These are phyloP conservation scores for Hanseniaspora guilliermondii DNA, from an alignment of 805 yeast species.

Conservation along the genomic window DNA sequence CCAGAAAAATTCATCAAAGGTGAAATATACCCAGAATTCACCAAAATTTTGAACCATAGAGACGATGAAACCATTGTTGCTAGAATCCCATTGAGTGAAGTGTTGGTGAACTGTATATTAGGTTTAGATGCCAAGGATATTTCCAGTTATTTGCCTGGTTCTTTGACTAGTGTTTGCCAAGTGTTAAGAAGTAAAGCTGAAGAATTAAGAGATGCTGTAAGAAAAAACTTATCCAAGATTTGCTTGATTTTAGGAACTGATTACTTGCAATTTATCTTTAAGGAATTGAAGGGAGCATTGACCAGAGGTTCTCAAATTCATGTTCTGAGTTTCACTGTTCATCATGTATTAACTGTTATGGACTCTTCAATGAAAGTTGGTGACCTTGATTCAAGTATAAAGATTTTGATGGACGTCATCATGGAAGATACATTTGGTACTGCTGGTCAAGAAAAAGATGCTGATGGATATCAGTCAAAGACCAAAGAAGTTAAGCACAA, in stretches of 20 bases:
- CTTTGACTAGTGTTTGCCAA: constrained; percentile 77
- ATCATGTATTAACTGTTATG: constrained; percentile 51
- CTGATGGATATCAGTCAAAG: constrained; percentile 73
- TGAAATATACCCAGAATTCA: constrained; percentile 51
- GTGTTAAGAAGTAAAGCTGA: constrained; percentile 74
- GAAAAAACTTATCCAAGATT: constrained; percentile 61
- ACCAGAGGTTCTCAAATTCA: constrained; percentile 88
- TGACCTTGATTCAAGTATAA: constrained; percentile 58
- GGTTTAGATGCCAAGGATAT: constrained; percentile 48
- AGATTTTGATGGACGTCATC: constrained; percentile 50
- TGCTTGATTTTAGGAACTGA: constrained; percentile 54
- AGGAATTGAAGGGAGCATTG: constrained; percentile 67
- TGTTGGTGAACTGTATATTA: constrained; percentile 53
- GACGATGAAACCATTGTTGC: constrained; percentile 67
- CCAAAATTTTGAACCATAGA: constrained; percentile 46
- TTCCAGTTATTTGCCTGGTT: constrained; percentile 58
- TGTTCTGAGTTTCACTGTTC: constrained; percentile 78
- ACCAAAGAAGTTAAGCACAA: constrained; percentile 85
- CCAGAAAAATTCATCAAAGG: constrained; percentile 38
- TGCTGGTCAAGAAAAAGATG: constrained; percentile 88
- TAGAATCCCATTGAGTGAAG: constrained; percentile 72
- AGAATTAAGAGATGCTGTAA: constrained; percentile 73
- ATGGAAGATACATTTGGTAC: constrained; percentile 92
- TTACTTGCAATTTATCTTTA: constrained; percentile 61
- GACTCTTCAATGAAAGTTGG: constrained; percentile 42